A percentile compares a stretch with the other conserved stretches of the same genome.
Evolutionary conservation across 2,329 filamentous ascomycete species (phyloP).

Genomic region (Colletotrichum liriopes): DNA sequence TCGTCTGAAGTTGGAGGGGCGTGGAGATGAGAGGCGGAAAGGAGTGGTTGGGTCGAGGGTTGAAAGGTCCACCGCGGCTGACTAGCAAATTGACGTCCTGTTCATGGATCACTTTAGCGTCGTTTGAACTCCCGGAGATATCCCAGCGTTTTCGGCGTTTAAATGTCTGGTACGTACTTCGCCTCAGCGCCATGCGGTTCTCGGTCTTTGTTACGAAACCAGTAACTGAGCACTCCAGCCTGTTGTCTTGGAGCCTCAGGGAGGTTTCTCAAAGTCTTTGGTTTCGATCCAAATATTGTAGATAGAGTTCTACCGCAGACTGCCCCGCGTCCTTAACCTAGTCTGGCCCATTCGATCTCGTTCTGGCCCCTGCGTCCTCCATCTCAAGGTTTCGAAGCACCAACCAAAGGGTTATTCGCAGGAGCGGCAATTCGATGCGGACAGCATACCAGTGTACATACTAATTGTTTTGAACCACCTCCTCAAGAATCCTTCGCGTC

Average conservation of each 20-base stretch:
- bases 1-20: conserved; percentile 26
- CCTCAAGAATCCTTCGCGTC: no score
- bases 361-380: neutral
- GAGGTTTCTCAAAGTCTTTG: neutral
- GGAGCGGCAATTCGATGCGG: neutral
- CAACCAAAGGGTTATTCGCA: neutral
- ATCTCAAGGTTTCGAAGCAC: neutral
- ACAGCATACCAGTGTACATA: no score
- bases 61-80: conserved; percentile 16
- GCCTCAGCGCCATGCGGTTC: neutral
- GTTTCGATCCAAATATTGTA: no score
- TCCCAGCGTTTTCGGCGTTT: conserved; percentile 20
- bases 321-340: neutral
- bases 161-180: neutral
- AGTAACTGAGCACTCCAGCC: neutral
- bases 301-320: neutral
- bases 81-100: conserved; percentile 3
- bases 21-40: neutral
- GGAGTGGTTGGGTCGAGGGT: conserved; percentile 7
- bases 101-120: conserved; percentile 2
- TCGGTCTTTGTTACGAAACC: neutral
- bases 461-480: neutral
- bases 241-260: neutral
- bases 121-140: conserved; percentile 18
- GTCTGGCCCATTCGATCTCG: neutral